phyloP scores from a whole-genome alignment of 371 early-diverging fungal genomes.

The Rhizopus delemar region DNA sequence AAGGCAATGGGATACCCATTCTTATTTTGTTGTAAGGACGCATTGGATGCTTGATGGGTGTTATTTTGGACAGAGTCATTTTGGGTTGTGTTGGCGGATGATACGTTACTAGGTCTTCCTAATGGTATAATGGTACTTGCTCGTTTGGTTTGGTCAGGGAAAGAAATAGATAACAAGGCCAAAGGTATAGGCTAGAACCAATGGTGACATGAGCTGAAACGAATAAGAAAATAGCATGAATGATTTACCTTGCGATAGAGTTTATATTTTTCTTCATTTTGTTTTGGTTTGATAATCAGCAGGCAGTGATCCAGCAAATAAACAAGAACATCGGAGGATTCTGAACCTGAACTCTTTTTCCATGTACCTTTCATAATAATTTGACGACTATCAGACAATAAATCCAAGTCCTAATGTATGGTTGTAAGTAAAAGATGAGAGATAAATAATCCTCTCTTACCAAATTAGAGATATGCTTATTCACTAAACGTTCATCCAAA shows the following conservation, averaged over 20 bases:
- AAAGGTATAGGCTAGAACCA: conserved; percentile 77
- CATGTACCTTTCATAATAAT: conserved; percentile 81
- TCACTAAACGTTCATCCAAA: conserved; percentile 58
- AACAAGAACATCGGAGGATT: conserved; percentile 68
- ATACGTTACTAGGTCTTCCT: conserved; percentile 28
- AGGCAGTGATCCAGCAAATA: conserved; percentile 88
- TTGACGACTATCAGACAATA: conserved; percentile 62
- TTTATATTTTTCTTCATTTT: conserved; percentile 45
- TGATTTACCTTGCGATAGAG: conserved; percentile 39
- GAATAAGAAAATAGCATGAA: too few species aligned
- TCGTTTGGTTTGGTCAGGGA: conserved; percentile 58
- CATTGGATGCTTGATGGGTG: neutral
- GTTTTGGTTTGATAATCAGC: conserved; percentile 69
- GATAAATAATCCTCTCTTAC: conserved; percentile 17
- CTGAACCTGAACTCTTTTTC: conserved; percentile 70
- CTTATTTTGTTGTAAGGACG: conserved; percentile 24
- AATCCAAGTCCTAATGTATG: conserved; percentile 52
- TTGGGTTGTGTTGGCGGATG: conserved; percentile 10
- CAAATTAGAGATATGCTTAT: conserved; percentile 54
- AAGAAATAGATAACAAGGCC: conserved; percentile 64
- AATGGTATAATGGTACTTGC: conserved; percentile 43
- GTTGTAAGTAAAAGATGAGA: conserved; percentile 29
- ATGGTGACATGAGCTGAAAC: conserved; percentile 15
- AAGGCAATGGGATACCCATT: conserved; percentile 68
- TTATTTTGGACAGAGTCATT: neutral